phyloP scores from a whole-genome alignment of 2,329 filamentous ascomycete genomes.

The Cordyceps fumosorosea region DNA sequence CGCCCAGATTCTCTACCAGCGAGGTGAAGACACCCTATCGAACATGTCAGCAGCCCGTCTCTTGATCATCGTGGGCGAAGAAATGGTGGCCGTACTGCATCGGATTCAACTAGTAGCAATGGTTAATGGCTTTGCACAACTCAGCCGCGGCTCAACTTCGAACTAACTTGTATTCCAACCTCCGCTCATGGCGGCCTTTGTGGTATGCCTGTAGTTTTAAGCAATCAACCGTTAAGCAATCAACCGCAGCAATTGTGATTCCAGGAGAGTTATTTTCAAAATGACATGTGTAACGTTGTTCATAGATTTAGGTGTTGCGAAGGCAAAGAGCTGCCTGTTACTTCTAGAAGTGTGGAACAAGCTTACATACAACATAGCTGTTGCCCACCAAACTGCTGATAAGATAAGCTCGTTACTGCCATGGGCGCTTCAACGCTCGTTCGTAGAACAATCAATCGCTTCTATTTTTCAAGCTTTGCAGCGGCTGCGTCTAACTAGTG shows the following conservation, averaged over 20 bases:
- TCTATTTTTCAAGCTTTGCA: neutral
- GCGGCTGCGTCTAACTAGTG: neutral
- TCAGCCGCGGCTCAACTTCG: neutral
- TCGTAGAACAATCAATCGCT: neutral
- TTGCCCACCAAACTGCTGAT: conserved; percentile 7
- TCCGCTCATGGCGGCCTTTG: conserved; percentile 52
- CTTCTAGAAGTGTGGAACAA: neutral
- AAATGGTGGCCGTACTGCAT: conserved; percentile 62
- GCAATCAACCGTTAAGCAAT: neutral
- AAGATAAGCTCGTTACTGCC: conserved; percentile 5
- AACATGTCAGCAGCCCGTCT: conserved; percentile 13
- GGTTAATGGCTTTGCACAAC: conserved; percentile 19
- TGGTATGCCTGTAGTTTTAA: neutral
- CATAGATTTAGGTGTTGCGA: neutral
- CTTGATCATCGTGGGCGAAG: neutral
- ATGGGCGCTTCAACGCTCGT: neutral
- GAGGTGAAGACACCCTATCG: conserved; percentile 88
- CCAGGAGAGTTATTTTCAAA: neutral
- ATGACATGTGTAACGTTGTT: neutral
- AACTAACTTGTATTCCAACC: conserved; percentile 86
- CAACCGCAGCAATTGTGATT: neutral
- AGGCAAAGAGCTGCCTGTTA: neutral
- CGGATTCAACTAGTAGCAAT: conserved; percentile 64
- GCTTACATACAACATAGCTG: neutral
- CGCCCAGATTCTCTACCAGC: conserved; percentile 83